phyloP scores from a whole-genome alignment of 1,284 basidiomycete species.

The Takashimella tepidaria region DNA sequence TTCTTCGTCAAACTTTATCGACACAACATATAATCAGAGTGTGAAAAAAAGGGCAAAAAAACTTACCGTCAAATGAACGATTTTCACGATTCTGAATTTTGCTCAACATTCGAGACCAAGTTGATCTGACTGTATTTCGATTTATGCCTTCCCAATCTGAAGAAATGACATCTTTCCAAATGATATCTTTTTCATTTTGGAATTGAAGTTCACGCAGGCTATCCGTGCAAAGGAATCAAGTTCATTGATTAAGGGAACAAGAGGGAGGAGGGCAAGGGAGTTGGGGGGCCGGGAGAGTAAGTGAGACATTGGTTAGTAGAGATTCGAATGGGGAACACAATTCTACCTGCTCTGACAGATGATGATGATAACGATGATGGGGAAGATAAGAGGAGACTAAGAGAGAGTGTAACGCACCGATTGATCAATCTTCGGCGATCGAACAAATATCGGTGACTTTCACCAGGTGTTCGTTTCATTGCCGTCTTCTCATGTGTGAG shows the following conservation, averaged over 20 bases:
- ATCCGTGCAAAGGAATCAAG: no score
- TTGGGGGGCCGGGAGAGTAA: no score
- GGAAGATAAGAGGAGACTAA: not conserved
- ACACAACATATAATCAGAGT: no score
- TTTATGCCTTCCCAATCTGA: not conserved
- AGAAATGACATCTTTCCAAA: slow-evolving; percentile 6
- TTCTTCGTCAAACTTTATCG: no score
- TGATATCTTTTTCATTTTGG: slow-evolving; percentile 9
- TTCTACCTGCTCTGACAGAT: no score
- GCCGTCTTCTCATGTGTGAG: not conserved
- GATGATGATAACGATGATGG: no score
- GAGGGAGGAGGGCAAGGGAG: not conserved
- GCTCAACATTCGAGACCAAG: not conserved
- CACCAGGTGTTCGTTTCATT: no score
- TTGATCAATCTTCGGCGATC: not conserved
- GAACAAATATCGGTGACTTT: not conserved
- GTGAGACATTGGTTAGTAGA: no score
- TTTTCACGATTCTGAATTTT: not conserved
- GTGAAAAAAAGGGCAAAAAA: no score
- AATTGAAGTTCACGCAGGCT: slow-evolving; percentile 3
- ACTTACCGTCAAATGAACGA: not conserved
- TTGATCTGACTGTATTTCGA: not conserved
- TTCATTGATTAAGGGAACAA: no score
- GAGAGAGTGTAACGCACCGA: not conserved
- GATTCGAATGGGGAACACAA: no score